Evolutionary conservation across 2,329 filamentous ascomycete species (phyloP).

Genomic region (Fusarium floridanum): DNA sequence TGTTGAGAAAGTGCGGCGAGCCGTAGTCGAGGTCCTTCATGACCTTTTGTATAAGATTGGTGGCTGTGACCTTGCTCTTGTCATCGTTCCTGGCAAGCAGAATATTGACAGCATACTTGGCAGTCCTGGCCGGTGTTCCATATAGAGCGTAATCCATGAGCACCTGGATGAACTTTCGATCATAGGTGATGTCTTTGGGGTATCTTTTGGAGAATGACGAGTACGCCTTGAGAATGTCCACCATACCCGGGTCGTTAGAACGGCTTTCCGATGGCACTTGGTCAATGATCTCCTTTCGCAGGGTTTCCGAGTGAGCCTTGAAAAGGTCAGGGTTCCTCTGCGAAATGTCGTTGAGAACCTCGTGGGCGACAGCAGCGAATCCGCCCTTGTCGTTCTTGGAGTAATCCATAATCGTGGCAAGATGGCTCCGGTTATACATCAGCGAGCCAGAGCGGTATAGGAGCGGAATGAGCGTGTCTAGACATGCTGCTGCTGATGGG

Average conservation of each 20-base stretch:
- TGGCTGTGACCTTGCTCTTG: constrained; percentile 84
- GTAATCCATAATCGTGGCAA: constrained; percentile 89
- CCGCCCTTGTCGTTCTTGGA: constrained; percentile 86
- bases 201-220: constrained; percentile 91
- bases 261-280: constrained; percentile 79
- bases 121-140: constrained; percentile 83
- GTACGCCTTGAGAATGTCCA: constrained; percentile 93
- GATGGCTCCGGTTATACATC: constrained; percentile 94
- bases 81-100: constrained; percentile 81
- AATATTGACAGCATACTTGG: constrained; percentile 95
- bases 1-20: constrained; percentile 80
- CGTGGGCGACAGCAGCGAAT: constrained; percentile 83
- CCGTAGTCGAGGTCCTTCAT: constrained; percentile 81
- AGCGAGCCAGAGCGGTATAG: constrained; percentile 87
- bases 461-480: constrained; percentile 85
- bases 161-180: constrained; percentile 84
- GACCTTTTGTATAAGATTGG: constrained; percentile 82
- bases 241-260: constrained; percentile 78
- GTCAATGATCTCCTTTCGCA: constrained; percentile 87
- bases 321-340: constrained; percentile 90
- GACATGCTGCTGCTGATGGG: constrained; percentile 68
- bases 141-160: constrained; percentile 86
- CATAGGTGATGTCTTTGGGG: constrained; percentile 83
- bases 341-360: constrained; percentile 92
- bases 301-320: constrained; percentile 90